These are phyloP conservation scores for Rutstroemia sp. DNA, from an alignment of 2,329 filamentous ascomycete species.

Conservation along the genomic window DNA sequence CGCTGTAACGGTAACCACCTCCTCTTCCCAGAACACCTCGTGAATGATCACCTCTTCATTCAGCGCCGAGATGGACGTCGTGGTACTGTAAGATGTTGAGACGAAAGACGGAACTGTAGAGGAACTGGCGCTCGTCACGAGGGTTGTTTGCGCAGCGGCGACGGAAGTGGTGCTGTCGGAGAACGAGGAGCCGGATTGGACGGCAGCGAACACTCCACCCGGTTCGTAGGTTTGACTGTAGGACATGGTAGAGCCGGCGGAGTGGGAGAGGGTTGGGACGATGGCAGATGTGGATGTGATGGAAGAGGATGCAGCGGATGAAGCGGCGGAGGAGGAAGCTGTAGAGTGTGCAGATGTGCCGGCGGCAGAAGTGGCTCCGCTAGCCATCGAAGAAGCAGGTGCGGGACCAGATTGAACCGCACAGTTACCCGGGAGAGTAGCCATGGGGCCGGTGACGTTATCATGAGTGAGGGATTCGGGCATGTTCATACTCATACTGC, in stretches of 20 bases:
- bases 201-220: constrained; percentile 30
- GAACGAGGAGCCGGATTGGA: neutral
- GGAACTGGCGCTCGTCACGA: constrained; percentile 16
- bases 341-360: constrained; percentile 12
- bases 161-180: neutral
- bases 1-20: constrained; percentile 32
- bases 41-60: constrained; percentile 34
- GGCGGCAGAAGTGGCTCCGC: constrained; percentile 1
- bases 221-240: constrained; percentile 17
- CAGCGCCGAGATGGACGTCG: constrained; percentile 29
- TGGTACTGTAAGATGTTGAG: constrained; percentile 48
- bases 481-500: constrained; percentile 39
- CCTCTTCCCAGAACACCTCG: constrained; percentile 51
- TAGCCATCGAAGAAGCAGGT: constrained; percentile 15
- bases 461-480: constrained; percentile 51
- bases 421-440: constrained; percentile 59
- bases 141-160: constrained; percentile 4
- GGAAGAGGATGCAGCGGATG: neutral
- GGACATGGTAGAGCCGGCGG: constrained; percentile 18
- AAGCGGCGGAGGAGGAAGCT: constrained; percentile 10
- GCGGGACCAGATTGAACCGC: constrained; percentile 38
- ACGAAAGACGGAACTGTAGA: constrained; percentile 27
- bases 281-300: constrained; percentile 5
- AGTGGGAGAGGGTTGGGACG: constrained; percentile 26
- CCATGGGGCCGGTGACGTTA: constrained; percentile 44